Evolutionary conservation across 371 early-diverging fungal species (phyloP).

Genomic region (Pancytospora philotis): DNA sequence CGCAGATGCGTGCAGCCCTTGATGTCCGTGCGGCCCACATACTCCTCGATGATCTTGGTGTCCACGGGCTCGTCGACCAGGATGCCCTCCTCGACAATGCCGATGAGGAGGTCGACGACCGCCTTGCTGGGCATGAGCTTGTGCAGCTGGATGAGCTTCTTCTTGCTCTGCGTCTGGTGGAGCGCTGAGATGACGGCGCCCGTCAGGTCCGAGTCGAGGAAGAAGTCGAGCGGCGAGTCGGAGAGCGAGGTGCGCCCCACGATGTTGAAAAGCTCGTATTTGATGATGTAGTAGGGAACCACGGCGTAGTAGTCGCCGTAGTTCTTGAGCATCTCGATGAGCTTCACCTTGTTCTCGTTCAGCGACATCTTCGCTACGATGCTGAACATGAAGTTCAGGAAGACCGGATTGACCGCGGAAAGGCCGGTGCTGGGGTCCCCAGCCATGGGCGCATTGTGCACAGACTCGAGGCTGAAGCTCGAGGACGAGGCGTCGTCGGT

Average conservation of each 20-base stretch:
- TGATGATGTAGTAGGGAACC: conserved; percentile 45
- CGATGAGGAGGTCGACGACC: conserved; percentile 33
- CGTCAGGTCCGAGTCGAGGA: conserved; percentile 25
- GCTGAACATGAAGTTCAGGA: conserved; percentile 47
- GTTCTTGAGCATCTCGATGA: conserved; percentile 34
- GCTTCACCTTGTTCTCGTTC: conserved; percentile 31
- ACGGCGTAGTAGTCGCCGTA: conserved; percentile 25
- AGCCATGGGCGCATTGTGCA: neutral
- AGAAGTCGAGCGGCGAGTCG: neutral
- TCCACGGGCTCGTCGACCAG: conserved; percentile 32
- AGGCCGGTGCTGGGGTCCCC: neutral
- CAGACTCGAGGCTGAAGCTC: conserved; percentile 1
- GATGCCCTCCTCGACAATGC: conserved; percentile 39
- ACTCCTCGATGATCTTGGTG: conserved; percentile 23
- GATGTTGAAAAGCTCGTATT: conserved; percentile 44
- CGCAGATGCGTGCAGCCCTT: conserved; percentile 14
- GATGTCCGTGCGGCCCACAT: neutral
- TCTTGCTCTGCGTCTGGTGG: conserved; percentile 36
- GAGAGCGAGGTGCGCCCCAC: conserved; percentile 10
- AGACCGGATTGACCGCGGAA: conserved; percentile 19
- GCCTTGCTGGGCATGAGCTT: conserved; percentile 30
- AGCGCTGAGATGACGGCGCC: conserved; percentile 24
- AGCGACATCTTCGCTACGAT: conserved; percentile 19
- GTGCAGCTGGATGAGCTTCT: conserved; percentile 38
- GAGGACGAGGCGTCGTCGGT: conserved; percentile 3